Evolutionary conservation across 176 grass and related monocot genomes (phyloP).

Genomic region (Alopecurus myosuroides): DNA sequence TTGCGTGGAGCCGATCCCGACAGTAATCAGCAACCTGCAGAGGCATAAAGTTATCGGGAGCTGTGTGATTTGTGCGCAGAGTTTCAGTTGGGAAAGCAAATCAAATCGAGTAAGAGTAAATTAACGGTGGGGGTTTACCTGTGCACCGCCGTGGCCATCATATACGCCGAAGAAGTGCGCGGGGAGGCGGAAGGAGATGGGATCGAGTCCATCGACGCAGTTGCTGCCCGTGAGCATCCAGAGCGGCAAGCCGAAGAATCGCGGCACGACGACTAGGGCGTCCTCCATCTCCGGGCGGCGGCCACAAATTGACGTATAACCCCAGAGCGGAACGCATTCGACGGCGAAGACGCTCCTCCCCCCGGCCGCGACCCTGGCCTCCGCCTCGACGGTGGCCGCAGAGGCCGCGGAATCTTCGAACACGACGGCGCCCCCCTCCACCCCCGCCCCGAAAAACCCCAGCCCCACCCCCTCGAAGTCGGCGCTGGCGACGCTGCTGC

Average conservation of each 20-base stretch:
- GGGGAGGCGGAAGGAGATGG: conserved; percentile 45
- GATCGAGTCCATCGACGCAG: conserved; percentile 47
- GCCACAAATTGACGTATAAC: conserved; percentile 55
- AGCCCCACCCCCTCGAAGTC: conserved; percentile 43
- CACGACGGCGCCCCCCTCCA: conserved; percentile 10
- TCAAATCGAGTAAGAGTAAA: neutral
- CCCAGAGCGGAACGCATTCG: conserved; percentile 70
- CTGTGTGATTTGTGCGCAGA: neutral
- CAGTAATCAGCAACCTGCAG: conserved; percentile 80
- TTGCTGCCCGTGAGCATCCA: conserved; percentile 59
- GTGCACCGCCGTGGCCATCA: conserved; percentile 77
- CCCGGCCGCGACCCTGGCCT: conserved; percentile 34
- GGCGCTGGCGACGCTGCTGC: conserved; percentile 59
- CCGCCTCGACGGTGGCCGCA: conserved; percentile 36
- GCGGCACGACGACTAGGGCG: conserved; percentile 32
- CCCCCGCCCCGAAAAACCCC: conserved; percentile 23
- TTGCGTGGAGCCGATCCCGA: conserved; percentile 43
- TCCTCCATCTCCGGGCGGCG: conserved; percentile 75
- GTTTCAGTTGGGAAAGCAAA: neutral
- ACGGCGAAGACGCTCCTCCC: conserved; percentile 58
- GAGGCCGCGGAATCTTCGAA: conserved; percentile 35
- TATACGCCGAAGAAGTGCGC: conserved; percentile 82
- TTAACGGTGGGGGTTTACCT: conserved; percentile 11
- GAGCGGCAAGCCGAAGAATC: conserved; percentile 63
- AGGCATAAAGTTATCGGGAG: neutral